Percentiles rank a stretch among this genome's conserved stretches.
Conservation (phyloP, 345 rosid genomes). For the Murraya koenigii region DNA sequence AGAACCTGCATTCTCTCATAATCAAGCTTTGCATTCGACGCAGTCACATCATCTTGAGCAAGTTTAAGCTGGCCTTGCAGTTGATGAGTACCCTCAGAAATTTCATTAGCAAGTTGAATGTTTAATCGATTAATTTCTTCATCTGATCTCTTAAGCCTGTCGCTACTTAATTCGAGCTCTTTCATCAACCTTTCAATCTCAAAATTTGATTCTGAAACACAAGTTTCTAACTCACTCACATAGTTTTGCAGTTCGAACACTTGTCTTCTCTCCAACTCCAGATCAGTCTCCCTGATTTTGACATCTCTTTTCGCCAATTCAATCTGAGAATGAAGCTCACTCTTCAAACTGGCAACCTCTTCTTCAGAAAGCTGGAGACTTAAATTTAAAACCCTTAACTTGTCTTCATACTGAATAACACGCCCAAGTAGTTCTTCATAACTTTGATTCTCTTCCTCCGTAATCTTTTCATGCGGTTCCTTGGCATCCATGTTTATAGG, state of each 20-base stretch:
- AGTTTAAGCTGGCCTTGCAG: slow-evolving; percentile 28
- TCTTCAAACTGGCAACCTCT: slow-evolving; percentile 48
- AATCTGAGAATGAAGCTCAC: slow-evolving; percentile 43
- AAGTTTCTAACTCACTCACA: slow-evolving; percentile 35
- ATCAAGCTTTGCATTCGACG: slow-evolving; percentile 28
- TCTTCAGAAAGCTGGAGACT: slow-evolving; percentile 53
- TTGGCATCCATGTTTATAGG: slow-evolving; percentile 26
- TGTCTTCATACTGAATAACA: slow-evolving; percentile 39
- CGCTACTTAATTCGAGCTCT: slow-evolving; percentile 36
- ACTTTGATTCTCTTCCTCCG: slow-evolving; percentile 28
- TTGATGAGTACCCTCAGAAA: neutral
- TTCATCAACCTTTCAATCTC: slow-evolving; percentile 23
- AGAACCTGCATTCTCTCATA: slow-evolving; percentile 40
- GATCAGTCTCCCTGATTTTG: slow-evolving; percentile 23
- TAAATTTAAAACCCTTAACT: slow-evolving; percentile 40
- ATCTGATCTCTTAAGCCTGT: slow-evolving; percentile 27
- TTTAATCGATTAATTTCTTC: slow-evolving; percentile 34
- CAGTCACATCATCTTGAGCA: slow-evolving; percentile 23
- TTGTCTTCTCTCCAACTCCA: slow-evolving; percentile 34
- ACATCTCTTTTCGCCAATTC: slow-evolving; percentile 31
- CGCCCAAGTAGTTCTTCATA: slow-evolving; percentile 38
- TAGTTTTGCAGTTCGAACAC: slow-evolving; percentile 29
- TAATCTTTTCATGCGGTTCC: slow-evolving; percentile 26
- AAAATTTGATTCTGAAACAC: slow-evolving; percentile 27
- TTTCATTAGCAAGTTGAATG: slow-evolving; percentile 18